phyloP scores from a whole-genome alignment of 345 rosid species.

The Gossypium australe region DNA sequence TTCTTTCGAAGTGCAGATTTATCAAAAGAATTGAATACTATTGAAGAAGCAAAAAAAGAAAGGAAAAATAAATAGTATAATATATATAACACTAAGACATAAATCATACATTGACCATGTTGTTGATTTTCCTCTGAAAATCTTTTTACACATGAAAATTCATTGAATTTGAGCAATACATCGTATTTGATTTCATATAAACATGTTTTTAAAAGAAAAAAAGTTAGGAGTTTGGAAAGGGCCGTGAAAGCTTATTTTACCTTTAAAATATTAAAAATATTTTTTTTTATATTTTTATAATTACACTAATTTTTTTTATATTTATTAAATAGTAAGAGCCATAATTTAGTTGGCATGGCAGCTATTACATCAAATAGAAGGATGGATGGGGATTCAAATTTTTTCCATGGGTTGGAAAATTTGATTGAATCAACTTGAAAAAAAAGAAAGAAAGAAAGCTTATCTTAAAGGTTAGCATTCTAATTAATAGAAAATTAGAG shows the following conservation, averaged over 20 bases:
- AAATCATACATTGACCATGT: neutral
- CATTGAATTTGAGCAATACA: neutral
- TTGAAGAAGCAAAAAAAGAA: neutral
- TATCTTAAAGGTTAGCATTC: too few relatives aligned
- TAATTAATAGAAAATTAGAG: neutral
- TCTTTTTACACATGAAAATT: neutral
- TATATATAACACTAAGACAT: neutral
- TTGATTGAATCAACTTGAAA: too few relatives aligned
- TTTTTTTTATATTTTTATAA: too few relatives aligned
- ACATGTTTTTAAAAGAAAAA: neutral
- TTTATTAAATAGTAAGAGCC: too few relatives aligned
- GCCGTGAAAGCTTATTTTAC: neutral
- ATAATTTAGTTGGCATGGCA: too few relatives aligned
- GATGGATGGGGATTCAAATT: too few relatives aligned
- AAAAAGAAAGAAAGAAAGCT: too few relatives aligned
- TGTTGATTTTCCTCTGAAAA: neutral
- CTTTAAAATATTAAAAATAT: too few relatives aligned
- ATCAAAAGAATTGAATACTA: neutral
- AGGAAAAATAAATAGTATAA: neutral
- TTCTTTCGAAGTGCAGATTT: neutral
- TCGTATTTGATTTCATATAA: neutral
- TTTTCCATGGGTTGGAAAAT: too few relatives aligned
- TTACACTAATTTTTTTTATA: too few relatives aligned
- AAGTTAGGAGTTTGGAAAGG: too few relatives aligned
- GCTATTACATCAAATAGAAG: too few relatives aligned